Conservation (phyloP, 2,329 filamentous ascomycete species). For the Calonectria henricotiae region DNA sequence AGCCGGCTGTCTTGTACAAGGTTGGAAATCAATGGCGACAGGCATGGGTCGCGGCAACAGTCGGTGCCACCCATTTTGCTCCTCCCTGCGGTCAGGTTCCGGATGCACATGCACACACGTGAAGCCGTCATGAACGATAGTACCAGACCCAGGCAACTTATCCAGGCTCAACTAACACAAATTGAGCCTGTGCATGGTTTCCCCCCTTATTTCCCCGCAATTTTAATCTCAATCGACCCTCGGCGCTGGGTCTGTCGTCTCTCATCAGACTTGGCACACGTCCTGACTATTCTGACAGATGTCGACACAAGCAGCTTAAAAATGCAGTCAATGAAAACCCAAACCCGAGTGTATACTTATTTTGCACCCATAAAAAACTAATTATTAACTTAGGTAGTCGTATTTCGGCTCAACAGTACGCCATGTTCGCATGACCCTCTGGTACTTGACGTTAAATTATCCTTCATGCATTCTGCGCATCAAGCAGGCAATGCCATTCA, state of each 20-base stretch:
- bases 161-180: constrained; percentile 29
- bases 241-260: neutral
- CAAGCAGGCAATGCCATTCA: constrained; percentile 7
- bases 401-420: neutral
- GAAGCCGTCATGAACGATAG: constrained; percentile 25
- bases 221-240: constrained; percentile 12
- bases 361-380: neutral
- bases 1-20: constrained; percentile 20
- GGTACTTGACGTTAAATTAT: constrained; percentile 14
- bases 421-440: neutral
- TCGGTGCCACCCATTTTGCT: neutral
- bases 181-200: constrained; percentile 25
- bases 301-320: neutral
- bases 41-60: neutral
- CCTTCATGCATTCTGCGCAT: constrained; percentile 30
- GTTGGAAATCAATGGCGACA: constrained; percentile 21
- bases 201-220: constrained; percentile 26
- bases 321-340: neutral
- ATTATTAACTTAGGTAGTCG: neutral
- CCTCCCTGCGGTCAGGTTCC: constrained; percentile 19
- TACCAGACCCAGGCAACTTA: constrained; percentile 16
- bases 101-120: constrained; percentile 29
- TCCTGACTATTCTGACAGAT: neutral
- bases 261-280: neutral
- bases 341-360: neutral